These are phyloP conservation scores for Puya raimondii DNA, from an alignment of 176 grass and related monocot genomes.

Conservation along the genomic window DNA sequence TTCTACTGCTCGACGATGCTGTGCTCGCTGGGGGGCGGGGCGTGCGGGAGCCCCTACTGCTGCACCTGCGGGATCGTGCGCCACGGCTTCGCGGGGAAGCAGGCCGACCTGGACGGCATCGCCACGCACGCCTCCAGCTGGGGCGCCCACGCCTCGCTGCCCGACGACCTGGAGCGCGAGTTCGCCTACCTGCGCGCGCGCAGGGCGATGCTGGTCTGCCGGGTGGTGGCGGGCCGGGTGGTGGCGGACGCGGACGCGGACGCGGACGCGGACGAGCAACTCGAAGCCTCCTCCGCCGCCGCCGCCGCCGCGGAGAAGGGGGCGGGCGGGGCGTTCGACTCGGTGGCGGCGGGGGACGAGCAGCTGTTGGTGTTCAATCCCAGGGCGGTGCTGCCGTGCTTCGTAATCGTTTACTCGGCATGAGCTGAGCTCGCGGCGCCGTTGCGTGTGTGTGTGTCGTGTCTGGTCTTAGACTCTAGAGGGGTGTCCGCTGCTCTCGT, in stretches of 20 bases:
- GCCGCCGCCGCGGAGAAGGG: neutral
- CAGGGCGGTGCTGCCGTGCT: constrained; percentile 74
- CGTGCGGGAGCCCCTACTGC: constrained; percentile 75
- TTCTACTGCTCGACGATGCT: constrained; percentile 86
- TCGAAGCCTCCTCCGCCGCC: no score
- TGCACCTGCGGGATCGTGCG: constrained; percentile 57
- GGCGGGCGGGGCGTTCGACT: constrained; percentile 36
- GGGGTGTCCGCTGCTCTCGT: neutral
- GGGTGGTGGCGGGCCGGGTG: constrained; percentile 64
- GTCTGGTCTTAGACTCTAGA: neutral
- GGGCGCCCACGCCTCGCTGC: constrained; percentile 51
- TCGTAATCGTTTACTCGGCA: constrained; percentile 66
- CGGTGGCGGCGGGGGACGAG: constrained; percentile 39
- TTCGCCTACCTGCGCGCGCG: constrained; percentile 66
- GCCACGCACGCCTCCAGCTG: constrained; percentile 51
- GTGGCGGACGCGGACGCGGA: constrained; percentile 16
- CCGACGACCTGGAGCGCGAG: constrained; percentile 68
- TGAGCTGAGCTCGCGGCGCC: neutral
- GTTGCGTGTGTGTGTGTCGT: neutral
- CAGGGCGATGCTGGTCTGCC: constrained; percentile 77
- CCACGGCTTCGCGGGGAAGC: constrained; percentile 72
- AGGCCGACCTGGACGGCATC: constrained; percentile 64
- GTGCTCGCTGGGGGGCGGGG: constrained; percentile 43
- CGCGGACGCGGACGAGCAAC: constrained; percentile 16
- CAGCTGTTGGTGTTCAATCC: constrained; percentile 77